phyloP scores from a whole-genome alignment of 371 early-diverging fungal species.

The Choanephora cucurbitarum region DNA sequence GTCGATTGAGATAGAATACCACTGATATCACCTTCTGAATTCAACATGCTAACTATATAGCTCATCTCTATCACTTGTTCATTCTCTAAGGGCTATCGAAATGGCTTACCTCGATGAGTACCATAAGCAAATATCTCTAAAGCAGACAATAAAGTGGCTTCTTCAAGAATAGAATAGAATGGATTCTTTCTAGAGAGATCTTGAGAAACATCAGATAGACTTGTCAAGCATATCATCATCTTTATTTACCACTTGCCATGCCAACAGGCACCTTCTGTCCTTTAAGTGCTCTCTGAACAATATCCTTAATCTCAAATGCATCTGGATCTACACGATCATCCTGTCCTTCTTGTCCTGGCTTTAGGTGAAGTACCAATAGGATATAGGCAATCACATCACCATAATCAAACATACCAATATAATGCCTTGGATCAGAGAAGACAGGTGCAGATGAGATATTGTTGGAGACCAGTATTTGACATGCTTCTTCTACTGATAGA shows the following conservation, averaged over 20 bases:
- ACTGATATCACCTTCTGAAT: conserved; percentile 39
- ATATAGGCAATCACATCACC: conserved; percentile 63
- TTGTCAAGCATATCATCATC: no score
- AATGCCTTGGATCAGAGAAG: conserved; percentile 45
- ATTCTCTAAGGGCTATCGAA: no score
- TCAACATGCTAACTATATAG: conserved; percentile 56
- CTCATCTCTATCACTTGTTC: no score
- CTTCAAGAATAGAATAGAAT: conserved; percentile 76
- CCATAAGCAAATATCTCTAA: conserved; percentile 75
- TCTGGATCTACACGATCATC: conserved; percentile 25
- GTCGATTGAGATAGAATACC: conserved; percentile 83
- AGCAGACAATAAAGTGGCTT: conserved; percentile 72
- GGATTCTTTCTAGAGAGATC: conserved; percentile 85
- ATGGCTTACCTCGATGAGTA: conserved; percentile 75
- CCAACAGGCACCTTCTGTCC: conserved; percentile 64
- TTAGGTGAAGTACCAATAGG: conserved; percentile 30
- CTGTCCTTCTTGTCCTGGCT: conserved; percentile 14
- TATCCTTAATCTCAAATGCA: conserved; percentile 50
- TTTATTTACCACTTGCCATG: conserved; percentile 49
- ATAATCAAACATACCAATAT: conserved; percentile 82
- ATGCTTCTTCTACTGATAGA: conserved; percentile 50
- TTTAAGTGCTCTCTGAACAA: conserved; percentile 49
- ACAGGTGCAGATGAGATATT: conserved; percentile 76
- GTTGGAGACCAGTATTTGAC: conserved; percentile 40
- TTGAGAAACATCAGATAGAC: conserved; percentile 5